These are phyloP conservation scores for Glomus cerebriforme DNA, from an alignment of 192 early-diverging fungal genomes.

Conservation along the genomic window DNA sequence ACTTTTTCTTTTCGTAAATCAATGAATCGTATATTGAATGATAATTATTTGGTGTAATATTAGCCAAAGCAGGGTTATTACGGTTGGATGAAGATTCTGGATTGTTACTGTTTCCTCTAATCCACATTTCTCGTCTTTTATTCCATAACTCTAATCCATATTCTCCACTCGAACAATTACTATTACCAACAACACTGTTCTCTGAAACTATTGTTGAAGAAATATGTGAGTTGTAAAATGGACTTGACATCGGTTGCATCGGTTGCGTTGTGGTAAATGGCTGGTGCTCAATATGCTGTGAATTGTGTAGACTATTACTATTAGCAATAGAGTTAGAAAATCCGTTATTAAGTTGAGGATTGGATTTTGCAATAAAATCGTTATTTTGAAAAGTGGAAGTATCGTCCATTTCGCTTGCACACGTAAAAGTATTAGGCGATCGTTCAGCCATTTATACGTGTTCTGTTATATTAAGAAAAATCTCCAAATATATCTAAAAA, in stretches of 20 bases:
- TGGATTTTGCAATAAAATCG: background rate
- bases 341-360: background rate
- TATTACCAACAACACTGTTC: background rate
- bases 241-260: background rate
- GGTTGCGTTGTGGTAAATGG: background rate
- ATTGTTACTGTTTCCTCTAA: constrained; percentile 8
- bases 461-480: background rate
- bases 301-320: background rate
- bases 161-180: background rate
- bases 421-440: background rate
- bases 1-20: constrained; percentile 43
- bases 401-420: background rate
- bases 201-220: background rate
- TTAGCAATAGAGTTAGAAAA: background rate
- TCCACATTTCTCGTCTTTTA: constrained; percentile 51
- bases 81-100: constrained; percentile 12
- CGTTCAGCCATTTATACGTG: background rate
- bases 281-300: background rate
- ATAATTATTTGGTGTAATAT: constrained; percentile 38
- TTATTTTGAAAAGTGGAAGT: background rate
- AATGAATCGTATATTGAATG: constrained; percentile 50
- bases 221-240: background rate
- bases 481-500: background rate
- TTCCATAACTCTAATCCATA: constrained; percentile 52
- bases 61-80: constrained; percentile 38